phyloP scores from a whole-genome alignment of 345 rosid genomes.

The Murraya koenigii region DNA sequence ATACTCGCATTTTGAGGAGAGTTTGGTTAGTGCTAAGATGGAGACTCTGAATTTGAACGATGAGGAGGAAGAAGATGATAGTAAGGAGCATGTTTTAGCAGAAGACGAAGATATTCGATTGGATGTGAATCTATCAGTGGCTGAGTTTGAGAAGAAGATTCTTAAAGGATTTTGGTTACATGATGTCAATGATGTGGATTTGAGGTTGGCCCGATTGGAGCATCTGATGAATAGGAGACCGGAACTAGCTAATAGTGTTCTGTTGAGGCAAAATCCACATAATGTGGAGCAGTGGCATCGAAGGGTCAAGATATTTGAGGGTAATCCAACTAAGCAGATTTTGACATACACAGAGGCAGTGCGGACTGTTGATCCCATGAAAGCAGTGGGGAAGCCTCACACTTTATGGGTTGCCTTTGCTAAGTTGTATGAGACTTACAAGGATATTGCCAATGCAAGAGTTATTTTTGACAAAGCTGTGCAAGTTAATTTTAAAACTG shows the following conservation, averaged over 20 bases:
- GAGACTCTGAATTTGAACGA: constrained; percentile 61
- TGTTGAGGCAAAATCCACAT: constrained; percentile 93
- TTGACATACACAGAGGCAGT: constrained; percentile 95
- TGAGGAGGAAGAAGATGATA: constrained; percentile 53
- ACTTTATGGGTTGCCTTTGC: constrained; percentile 94
- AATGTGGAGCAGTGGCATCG: constrained; percentile 99
- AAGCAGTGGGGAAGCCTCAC: constrained; percentile 98
- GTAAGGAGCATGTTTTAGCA: constrained; percentile 42
- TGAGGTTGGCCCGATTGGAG: constrained; percentile 81
- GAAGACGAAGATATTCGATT: constrained; percentile 72
- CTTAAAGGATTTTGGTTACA: constrained; percentile 83
- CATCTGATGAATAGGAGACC: constrained; percentile 81
- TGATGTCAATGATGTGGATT: constrained; percentile 81
- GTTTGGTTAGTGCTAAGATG: constrained; percentile 69
- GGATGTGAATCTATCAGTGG: constrained; percentile 45
- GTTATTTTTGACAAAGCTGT: constrained; percentile 97
- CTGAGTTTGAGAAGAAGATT: constrained; percentile 75
- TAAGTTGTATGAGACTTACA: constrained; percentile 78
- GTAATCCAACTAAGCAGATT: constrained; percentile 85
- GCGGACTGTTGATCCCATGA: constrained; percentile 91
- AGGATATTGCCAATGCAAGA: constrained; percentile 78
- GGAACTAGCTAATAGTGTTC: constrained; percentile 89
- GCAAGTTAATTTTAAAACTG: constrained; percentile 84
- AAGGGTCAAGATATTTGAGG: constrained; percentile 87
- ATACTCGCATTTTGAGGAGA: constrained; percentile 78